These are phyloP conservation scores for Sphaerulina musiva DNA, from an alignment of 2,329 filamentous ascomycete genomes.

Conservation along the genomic window DNA sequence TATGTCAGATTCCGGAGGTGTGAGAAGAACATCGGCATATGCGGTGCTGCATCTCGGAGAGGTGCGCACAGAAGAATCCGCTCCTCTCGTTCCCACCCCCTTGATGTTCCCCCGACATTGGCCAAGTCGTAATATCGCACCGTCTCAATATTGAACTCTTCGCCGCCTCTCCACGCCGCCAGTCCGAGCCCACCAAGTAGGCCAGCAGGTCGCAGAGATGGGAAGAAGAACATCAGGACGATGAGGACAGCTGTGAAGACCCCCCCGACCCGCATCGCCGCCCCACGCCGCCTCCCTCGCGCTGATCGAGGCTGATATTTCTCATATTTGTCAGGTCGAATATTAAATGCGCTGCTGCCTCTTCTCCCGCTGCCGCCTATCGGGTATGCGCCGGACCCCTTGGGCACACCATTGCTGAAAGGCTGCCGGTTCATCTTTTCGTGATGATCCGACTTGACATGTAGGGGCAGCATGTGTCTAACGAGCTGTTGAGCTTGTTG, in stretches of 20 bases:
- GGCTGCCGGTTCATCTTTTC: slow-evolving; percentile 79
- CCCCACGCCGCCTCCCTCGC: slow-evolving; percentile 60
- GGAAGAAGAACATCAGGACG: slow-evolving; percentile 64
- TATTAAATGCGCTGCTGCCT: slow-evolving; percentile 50
- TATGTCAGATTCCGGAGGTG: slow-evolving; percentile 96
- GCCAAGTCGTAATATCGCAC: slow-evolving; percentile 95
- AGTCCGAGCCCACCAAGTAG: slow-evolving; percentile 58
- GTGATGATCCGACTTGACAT: slow-evolving; percentile 46
- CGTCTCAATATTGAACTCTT: slow-evolving; percentile 79
- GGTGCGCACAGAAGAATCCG: slow-evolving; percentile 92
- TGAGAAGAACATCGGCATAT: slow-evolving; percentile 97
- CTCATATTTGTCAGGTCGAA: slow-evolving; percentile 78
- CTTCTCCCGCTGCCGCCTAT: slow-evolving; percentile 46
- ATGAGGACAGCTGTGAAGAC: slow-evolving; percentile 52
- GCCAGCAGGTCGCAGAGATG: slow-evolving; percentile 59
- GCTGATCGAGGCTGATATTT: slow-evolving; percentile 75
- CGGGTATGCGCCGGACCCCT: slow-evolving; percentile 36
- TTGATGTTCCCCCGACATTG: slow-evolving; percentile 81
- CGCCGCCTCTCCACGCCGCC: slow-evolving; percentile 47
- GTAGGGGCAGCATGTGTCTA: slow-evolving; percentile 53
- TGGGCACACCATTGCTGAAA: slow-evolving; percentile 61
- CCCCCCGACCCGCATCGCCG: slow-evolving; percentile 62
- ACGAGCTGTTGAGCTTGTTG: not conserved
- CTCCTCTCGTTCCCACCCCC: slow-evolving; percentile 94
- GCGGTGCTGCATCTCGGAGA: slow-evolving; percentile 82